Evolutionary conservation across 306 rosid species (phyloP).

Genomic region (Bauhinia variegata): DNA sequence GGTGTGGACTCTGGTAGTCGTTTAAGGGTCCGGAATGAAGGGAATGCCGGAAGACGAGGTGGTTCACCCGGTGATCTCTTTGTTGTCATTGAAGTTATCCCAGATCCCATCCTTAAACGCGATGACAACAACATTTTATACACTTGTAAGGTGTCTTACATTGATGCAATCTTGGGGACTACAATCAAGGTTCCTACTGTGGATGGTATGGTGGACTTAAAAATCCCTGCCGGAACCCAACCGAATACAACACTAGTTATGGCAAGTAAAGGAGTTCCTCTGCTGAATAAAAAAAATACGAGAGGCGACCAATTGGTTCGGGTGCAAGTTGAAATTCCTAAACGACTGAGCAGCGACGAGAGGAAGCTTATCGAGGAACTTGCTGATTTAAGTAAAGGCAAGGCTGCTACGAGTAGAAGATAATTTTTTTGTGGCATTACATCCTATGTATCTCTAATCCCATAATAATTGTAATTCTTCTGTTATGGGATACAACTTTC

Average conservation of each 20-base stretch:
- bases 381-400: constrained; percentile 89
- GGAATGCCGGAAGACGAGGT: constrained; percentile 88
- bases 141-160: constrained; percentile 84
- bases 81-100: constrained; percentile 82
- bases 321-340: constrained; percentile 97
- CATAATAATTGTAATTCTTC: constrained; percentile 19
- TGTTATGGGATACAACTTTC: constrained; percentile 20
- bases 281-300: constrained; percentile 79
- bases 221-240: constrained; percentile 80
- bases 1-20: constrained; percentile 99
- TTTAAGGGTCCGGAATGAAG: constrained; percentile 92
- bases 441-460: constrained; percentile 22
- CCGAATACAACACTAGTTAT: constrained; percentile 94
- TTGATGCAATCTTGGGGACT: constrained; percentile 92
- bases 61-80: constrained; percentile 94
- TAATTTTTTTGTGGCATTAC: constrained; percentile 18
- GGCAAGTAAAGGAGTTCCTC: constrained; percentile 96
- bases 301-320: constrained; percentile 98
- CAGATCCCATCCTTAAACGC: constrained; percentile 90
- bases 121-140: constrained; percentile 90
- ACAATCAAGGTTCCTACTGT: constrained; percentile 88
- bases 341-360: constrained; percentile 77
- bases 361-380: constrained; percentile 86
- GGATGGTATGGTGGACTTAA: constrained; percentile 80
- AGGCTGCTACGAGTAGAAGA: constrained; percentile 50